These are phyloP conservation scores for Fusarium sp. DNA, from an alignment of 2,329 filamentous ascomycete genomes.

Conservation along the genomic window DNA sequence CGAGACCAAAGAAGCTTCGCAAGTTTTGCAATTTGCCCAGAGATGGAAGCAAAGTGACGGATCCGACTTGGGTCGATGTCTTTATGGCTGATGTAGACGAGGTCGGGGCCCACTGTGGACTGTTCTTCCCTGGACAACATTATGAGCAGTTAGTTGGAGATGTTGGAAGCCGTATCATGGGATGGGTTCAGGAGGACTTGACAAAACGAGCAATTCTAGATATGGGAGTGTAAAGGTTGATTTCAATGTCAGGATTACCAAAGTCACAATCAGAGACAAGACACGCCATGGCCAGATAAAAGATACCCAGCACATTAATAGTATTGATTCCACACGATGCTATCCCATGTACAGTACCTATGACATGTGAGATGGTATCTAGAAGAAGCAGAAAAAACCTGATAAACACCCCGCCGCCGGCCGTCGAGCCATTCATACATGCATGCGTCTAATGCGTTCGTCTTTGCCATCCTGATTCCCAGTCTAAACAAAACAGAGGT, in stretches of 20 bases:
- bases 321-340: conserved; percentile 35
- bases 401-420: conserved; percentile 29
- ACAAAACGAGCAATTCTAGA: conserved; percentile 55
- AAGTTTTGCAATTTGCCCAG: conserved; percentile 84
- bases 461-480: conserved; percentile 15
- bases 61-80: conserved; percentile 81
- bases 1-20: conserved; percentile 65
- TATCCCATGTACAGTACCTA: conserved; percentile 22
- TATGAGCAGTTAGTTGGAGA: conserved; percentile 84
- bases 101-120: conserved; percentile 84
- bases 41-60: conserved; percentile 65
- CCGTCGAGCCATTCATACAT: conserved; percentile 24
- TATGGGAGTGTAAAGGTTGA: conserved; percentile 29
- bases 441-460: conserved; percentile 12
- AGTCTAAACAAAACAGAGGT: conserved; percentile 37
- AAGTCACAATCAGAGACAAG: neutral
- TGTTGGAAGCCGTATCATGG: conserved; percentile 73
- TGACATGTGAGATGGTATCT: conserved; percentile 43
- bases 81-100: conserved; percentile 88
- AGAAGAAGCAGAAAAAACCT: conserved; percentile 34
- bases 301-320: conserved; percentile 26
- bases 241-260: neutral
- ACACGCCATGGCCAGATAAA: neutral
- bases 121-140: conserved; percentile 80
- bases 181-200: conserved; percentile 76